Base-by-base conservation (phyloP, 192 early-diverging fungal genomes). In the Coemansia sp. region DNA sequence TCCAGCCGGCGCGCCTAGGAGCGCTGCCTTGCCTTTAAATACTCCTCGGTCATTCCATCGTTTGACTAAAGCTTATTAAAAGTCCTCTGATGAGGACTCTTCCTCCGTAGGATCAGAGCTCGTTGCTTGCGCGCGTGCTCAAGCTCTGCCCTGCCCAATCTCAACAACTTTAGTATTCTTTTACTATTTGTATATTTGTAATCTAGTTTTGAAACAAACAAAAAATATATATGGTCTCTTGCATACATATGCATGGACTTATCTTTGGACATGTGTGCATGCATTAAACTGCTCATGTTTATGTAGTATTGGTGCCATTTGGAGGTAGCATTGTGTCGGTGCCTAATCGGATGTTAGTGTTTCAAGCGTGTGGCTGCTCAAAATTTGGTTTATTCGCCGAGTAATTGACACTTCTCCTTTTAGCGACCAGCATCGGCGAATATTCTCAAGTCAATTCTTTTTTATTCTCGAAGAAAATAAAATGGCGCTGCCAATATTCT, bases 401-500 rank as follows among this genome's bases (percentile, higher is more conserved):
- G 50, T 9, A 2, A 52, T 23, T 26, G 19, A 16, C 46, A 21
- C 6, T 19, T 23, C 23, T 26, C 23, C 23, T 52, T 50, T 21
- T 50, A 50, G 50, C 26, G 11, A 23, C 50, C 10, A 52, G 21
- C 23, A 10, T 33, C 53, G 53, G 53, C 26, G 53, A 52, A 33
- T 57, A 32, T 57, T 57, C 53, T 4, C 53, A 17, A 19, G 46
- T 47, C 26, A 57, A 26, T 57, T 23, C 26, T 9, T 17, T 6
- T 60, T 57, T 23, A 23, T 9, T 17, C 17, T 60, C 32, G 32
- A 28, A 13, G 28, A 26, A 33, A 33, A 21, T 30, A 26, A 60
- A 32, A 35, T 62, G 16, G 28, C 53, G 53, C 53, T 7, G 17
- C 13, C 60, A 42, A 62, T 62, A 62, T 62, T 62, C 60, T 62